Base-by-base conservation (phyloP, 306 rosid genomes). In the Casuarina glauca region DNA sequence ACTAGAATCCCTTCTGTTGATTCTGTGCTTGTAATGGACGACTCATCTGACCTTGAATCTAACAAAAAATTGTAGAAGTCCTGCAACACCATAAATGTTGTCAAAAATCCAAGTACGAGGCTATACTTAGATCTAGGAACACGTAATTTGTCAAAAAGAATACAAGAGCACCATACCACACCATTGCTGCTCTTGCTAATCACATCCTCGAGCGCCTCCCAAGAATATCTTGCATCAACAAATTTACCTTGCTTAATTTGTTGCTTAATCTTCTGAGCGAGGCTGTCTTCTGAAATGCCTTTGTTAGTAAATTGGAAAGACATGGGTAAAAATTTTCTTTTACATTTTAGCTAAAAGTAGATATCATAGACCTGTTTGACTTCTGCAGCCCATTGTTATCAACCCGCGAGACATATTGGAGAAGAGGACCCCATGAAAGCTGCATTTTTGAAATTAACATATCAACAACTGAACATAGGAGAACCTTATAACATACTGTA, bases 381-480 rank as follows among this genome's bases (percentile, higher is more conserved):
- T 61, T 49, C 79, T 85, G 79, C 62, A 91, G 69, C 38, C 96
- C 93, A 57, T 75, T 83, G 71, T 86, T 86, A 43, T 88, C 97
- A 35, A 95, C 82, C 44, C 99, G 64, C 8, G 99, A 95, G 16
- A 95, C 75, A 53, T 93, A 97, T 82, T 91, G 89, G 46, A 95
- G 97, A 74, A 95, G 96, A 75, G 97, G 96, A 81, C 96, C 99
- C 99, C 99, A 95, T 49, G 99, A 89, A 54, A 82, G 68, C 99
- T 95, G 84, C 71, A 82, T 42, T 55, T 26, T 51, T 72, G n/a
- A 75, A 13, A 26, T 19, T 13, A 9, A 35, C 69, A n/a, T 32
- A 66, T 32, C 48, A 51, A 62, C 20, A 60, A 19, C 26, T 54
- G 45, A 49, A 81, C 63, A 3, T 73, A 83, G 49, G 70, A 54